Evolutionary conservation across 2,329 filamentous ascomycete species (phyloP), one percentile per base, ranked within the genome.

Genomic region (Phialocephala subalpina): DNA sequence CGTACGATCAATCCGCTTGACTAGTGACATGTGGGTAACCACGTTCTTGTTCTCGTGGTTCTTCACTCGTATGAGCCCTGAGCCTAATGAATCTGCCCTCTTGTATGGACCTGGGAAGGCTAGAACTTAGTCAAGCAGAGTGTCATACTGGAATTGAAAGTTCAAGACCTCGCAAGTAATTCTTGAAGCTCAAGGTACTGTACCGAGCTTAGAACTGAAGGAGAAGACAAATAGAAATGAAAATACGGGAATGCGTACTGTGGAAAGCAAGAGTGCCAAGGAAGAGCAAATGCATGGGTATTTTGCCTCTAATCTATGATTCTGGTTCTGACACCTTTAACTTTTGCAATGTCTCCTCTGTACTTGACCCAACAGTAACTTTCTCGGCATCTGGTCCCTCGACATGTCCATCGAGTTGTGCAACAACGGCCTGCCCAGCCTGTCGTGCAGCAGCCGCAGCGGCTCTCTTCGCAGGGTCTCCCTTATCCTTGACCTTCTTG

Each of bases 401-500:
- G 3, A 74, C 68, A 61, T 71, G 67, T 33, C 72, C 75, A 69
- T 76, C 75, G 58, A 69, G 65, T 56, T 74, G 67, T n/a, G 70
- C 69, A 45, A 70, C 70, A 45, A 71, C 67, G 25, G 65, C 66
- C 47, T 73, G 72, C 42, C 63, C 67, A 27, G 65, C 66, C 47
- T 73, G 72, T 42, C 63, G 69, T 36, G 71, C 70, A 22, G 73
- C 73, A 8, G 69, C 66, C 14, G 73, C 74, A 11, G 74, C 74
- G 47, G 74, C 75, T 62, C 73, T 68, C 62, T 73, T 73, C 3
- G 73, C 74, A 58, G 73, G 73, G 58, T 77, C 74, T 14, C 73
- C 74, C 63, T 75, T 75, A 29, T 74, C 73, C 65, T 73, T 87
- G 67, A 84, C 83, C 81, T 92, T 92, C 83, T 92, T 91, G 73